phyloP scores from a whole-genome alignment of 2,329 filamentous ascomycete genomes.

The Huntiella bhutanensis region DNA sequence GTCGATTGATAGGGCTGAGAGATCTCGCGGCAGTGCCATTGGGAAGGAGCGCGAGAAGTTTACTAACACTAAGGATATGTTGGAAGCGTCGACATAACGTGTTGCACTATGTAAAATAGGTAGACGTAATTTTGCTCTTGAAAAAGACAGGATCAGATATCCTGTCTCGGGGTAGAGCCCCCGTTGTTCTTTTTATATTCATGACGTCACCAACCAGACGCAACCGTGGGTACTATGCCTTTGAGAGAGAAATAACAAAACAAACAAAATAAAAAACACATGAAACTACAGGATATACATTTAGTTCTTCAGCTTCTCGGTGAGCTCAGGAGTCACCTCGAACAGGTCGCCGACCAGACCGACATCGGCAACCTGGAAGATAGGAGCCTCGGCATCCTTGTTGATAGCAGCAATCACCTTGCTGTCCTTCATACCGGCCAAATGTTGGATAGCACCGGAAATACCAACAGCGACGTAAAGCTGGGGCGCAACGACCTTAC shows the following conservation, averaged over 20 bases:
- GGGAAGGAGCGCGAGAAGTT: slow-evolving; percentile 70
- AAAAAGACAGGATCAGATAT: too few species aligned
- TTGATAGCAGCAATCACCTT: slow-evolving; percentile 99
- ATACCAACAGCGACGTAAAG: slow-evolving; percentile 92
- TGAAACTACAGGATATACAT: background rate
- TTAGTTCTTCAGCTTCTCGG: slow-evolving; percentile 65
- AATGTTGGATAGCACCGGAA: slow-evolving; percentile 90
- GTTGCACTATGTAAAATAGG: background rate
- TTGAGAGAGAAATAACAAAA: slow-evolving; percentile 4
- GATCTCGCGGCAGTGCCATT: slow-evolving; percentile 37
- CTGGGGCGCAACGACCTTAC: slow-evolving; percentile 94
- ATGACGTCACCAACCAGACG: slow-evolving; percentile 1
- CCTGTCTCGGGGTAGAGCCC: too few species aligned
- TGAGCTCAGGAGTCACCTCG: slow-evolving; percentile 87
- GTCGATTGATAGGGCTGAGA: slow-evolving; percentile 65
- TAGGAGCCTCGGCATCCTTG: slow-evolving; percentile 91
- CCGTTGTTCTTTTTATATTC: slow-evolving; percentile 6
- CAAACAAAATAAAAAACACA: slow-evolving; percentile 1
- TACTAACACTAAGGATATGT: slow-evolving; percentile 37
- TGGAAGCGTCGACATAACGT: slow-evolving; percentile 21
- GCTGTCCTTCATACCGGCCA: slow-evolving; percentile 99
- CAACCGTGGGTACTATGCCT: slow-evolving; percentile 13
- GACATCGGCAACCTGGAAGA: slow-evolving; percentile 95
- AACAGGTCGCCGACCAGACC: slow-evolving; percentile 91
- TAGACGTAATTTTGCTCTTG: too few species aligned